Base-by-base conservation (phyloP, 768 basidiomycete genomes). In the Hygrocybe punicea region DNA sequence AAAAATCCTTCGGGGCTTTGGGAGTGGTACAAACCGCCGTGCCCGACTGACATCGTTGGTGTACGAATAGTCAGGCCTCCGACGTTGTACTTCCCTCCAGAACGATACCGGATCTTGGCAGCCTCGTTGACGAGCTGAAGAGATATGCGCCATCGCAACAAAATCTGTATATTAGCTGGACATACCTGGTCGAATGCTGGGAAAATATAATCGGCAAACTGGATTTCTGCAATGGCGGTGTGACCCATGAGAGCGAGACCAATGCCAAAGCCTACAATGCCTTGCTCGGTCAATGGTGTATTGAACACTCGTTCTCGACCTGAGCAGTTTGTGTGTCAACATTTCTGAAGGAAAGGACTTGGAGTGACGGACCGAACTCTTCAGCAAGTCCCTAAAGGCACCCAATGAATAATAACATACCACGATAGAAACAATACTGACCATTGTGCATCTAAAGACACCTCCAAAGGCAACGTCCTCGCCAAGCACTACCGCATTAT, bases 1-100 rank as follows among this genome's bases (percentile, higher is more conserved):
- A 98, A 98, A 73, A 87, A 98, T 1, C 89, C 93, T 71, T 98
- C 95, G 3, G 94, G 94, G 55, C 91, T 93, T 71, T 98, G 94
- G 6, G 92, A 95, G 66, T 98, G 94, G 67, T 97, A 98, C 56
- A 95, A 71, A 21, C 88, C 94, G 42, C 94, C 94, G 66, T 98
- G 94, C 5, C 85, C 82, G n/a, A 98, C 95, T 7, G 92, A 84
- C 86, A 94, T 94, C 8, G 90, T 89, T 1, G 93, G 93, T 33
- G 89, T 86, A 23, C 91, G 84, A 48, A 93, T 82, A 1, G 91
- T 94, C 19, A 93, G 75, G 5, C 83, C 83, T 19, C 93, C 93
- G n/a, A 86, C 86, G 56, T 90, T 84, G 71, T 81, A 94, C 51
- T 81, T 78, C 0, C 92, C 91, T 33, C 91, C 93, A 21, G 92